phyloP scores from a whole-genome alignment of 768 basidiomycete species.

The Dictyophora rubrovolvata region DNA sequence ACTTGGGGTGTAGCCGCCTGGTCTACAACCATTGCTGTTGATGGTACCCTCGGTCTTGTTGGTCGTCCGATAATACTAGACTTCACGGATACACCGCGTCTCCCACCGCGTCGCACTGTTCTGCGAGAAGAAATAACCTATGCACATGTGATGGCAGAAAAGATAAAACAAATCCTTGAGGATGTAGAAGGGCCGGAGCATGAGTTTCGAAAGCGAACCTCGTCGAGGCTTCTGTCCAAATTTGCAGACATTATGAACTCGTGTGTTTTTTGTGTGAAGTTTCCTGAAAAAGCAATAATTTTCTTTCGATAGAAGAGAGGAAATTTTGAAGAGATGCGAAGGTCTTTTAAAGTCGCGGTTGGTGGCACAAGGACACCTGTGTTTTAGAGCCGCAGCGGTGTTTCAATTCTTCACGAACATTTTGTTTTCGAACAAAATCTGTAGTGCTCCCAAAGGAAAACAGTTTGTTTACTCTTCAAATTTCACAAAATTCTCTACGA shows the following conservation, averaged over 20 bases:
- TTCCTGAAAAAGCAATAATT: not conserved
- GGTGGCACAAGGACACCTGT: not conserved
- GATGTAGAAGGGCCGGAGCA: conserved; percentile 16
- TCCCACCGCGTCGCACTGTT: not conserved
- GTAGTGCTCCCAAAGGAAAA: no score
- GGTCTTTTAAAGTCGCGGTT: not conserved
- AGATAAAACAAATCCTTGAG: conserved; percentile 12
- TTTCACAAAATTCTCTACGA: not conserved
- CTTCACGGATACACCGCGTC: conserved; percentile 3
- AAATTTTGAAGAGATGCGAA: no score
- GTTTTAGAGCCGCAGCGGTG: not conserved
- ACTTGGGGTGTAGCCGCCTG: conserved; percentile 28
- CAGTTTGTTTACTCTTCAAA: no score
- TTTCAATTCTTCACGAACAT: not conserved
- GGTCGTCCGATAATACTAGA: conserved; percentile 26
- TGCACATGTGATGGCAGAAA: conserved; percentile 2
- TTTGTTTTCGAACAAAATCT: not conserved
- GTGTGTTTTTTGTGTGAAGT: not conserved
- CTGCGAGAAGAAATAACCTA: conserved; percentile 8
- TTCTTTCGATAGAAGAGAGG: not conserved
- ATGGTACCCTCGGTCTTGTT: conserved; percentile 27
- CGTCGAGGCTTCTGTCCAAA: conserved; percentile 78
- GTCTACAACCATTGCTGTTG: conserved; percentile 17
- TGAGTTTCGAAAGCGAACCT: conserved; percentile 36
- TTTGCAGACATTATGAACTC: conserved; percentile 4